Percentiles rank a stretch among this genome's conserved stretches.
Conservation (phyloP, 352 stramenopile species). For the Globisporangium rhizosaccharum region DNA sequence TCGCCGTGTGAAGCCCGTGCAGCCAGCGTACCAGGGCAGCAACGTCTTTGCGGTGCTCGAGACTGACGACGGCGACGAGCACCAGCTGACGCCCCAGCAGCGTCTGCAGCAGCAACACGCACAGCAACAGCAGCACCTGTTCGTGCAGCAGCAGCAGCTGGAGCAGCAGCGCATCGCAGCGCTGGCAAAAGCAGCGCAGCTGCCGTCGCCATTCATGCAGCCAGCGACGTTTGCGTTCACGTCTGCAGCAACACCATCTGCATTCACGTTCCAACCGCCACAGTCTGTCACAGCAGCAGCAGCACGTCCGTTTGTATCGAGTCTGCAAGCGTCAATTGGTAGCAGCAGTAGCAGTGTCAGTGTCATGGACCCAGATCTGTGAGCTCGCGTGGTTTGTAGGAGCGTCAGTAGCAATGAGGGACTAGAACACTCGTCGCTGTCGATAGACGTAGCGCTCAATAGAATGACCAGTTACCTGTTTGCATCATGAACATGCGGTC, state of each 20-base stretch:
- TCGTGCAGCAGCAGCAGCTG: slow-evolving; percentile 5
- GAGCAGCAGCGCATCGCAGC: slow-evolving; percentile 8
- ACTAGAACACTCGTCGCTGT: too few species aligned
- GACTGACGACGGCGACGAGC: slow-evolving; percentile 36
- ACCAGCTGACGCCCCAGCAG: slow-evolving; percentile 15
- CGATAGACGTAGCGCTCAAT: not conserved
- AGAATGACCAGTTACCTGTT: not conserved
- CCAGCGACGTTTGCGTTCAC: slow-evolving; percentile 70
- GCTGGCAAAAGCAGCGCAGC: slow-evolving; percentile 11
- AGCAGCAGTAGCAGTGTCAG: too few species aligned
- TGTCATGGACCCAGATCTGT: slow-evolving; percentile 57
- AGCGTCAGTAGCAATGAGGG: too few species aligned
- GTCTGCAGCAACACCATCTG: slow-evolving; percentile 11
- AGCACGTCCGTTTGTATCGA: not conserved
- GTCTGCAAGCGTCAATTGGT: too few species aligned
- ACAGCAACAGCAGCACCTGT: slow-evolving; percentile 8
- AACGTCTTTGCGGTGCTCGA: slow-evolving; percentile 70
- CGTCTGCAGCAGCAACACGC: slow-evolving; percentile 10
- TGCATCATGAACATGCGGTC: too few species aligned
- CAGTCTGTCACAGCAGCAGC: slow-evolving; percentile 9
- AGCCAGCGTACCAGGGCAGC: slow-evolving; percentile 26
- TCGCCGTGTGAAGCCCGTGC: slow-evolving; percentile 22
- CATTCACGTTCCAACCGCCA: slow-evolving; percentile 20
- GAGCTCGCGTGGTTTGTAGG: not conserved
- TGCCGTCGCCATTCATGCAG: slow-evolving; percentile 41